These are phyloP conservation scores for Metschnikowia anglica DNA, from an alignment of 805 yeast genomes.

Conservation along the genomic window DNA sequence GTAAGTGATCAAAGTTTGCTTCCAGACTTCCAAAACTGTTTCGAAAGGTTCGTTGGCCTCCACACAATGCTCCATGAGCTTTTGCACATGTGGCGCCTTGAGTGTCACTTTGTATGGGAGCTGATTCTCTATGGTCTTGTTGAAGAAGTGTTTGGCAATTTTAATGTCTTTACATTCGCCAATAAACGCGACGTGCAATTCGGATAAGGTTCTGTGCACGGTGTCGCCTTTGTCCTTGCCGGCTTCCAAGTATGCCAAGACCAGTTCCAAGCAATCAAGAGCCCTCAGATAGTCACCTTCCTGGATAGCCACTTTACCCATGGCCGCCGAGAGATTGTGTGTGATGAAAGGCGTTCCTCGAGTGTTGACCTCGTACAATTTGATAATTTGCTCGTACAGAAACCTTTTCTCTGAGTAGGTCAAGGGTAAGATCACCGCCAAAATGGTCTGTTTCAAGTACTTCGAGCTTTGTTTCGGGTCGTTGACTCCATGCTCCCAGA, in stretches of 20 bases:
- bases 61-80: conserved; percentile 62
- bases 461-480: conserved; percentile 39
- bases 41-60: conserved; percentile 56
- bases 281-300: conserved; percentile 68
- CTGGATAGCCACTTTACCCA: conserved; percentile 69
- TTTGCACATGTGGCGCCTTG: conserved; percentile 71
- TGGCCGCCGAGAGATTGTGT: conserved; percentile 59
- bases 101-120: conserved; percentile 72
- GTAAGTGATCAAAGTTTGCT: conserved; percentile 56
- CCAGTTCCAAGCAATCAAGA: conserved; percentile 57
- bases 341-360: conserved; percentile 26
- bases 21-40: conserved; percentile 61
- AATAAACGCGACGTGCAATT: conserved; percentile 74
- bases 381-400: conserved; percentile 57
- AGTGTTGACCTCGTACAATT: conserved; percentile 50
- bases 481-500: conserved; percentile 67
- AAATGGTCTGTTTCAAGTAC: conserved; percentile 62
- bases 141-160: conserved; percentile 72
- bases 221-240: conserved; percentile 11
- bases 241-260: conserved; percentile 51
- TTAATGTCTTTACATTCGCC: conserved; percentile 72
- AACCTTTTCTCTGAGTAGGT: conserved; percentile 61
- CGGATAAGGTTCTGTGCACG: conserved; percentile 55
- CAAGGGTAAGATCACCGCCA: conserved; percentile 67
- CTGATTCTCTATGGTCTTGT: conserved; percentile 64